A percentile compares a stretch with the other conserved stretches of the same genome.
phyloP scores from a whole-genome alignment of 2,329 filamentous ascomycete genomes.

The Aspergillus fumigatiaffinis region DNA sequence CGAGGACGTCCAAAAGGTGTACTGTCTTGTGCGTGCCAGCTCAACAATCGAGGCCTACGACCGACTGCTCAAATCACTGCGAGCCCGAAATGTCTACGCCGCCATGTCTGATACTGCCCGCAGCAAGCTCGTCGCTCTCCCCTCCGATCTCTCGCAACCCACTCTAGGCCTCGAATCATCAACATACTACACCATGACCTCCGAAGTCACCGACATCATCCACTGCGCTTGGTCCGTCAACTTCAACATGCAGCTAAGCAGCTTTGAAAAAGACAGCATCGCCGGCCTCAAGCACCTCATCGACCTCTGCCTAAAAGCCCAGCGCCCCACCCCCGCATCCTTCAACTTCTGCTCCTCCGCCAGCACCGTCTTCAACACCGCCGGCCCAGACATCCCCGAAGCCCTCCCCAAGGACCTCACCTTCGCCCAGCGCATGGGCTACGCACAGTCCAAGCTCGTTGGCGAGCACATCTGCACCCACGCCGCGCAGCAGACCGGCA shows the following conservation, averaged over 20 bases:
- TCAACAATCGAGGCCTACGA: constrained; percentile 39
- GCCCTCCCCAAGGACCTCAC: constrained; percentile 26
- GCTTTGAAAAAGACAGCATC: constrained; percentile 54
- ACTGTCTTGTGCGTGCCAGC: constrained; percentile 54
- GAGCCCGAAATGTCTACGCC: constrained; percentile 30
- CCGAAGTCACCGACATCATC: constrained; percentile 51
- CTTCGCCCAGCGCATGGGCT: constrained; percentile 43
- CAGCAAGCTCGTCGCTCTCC: constrained; percentile 46
- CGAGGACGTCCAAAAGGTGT: constrained; percentile 42
- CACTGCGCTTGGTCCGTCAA: constrained; percentile 65
- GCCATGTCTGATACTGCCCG: constrained; percentile 13
- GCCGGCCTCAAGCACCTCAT: constrained; percentile 45
- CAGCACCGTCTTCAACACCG: constrained; percentile 38
- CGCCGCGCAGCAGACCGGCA: constrained; percentile 13
- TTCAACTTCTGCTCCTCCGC: constrained; percentile 52
- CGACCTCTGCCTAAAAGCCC: constrained; percentile 32
- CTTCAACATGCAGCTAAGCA: constrained; percentile 55
- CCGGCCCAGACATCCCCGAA: constrained; percentile 30
- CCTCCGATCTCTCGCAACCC: constrained; percentile 45
- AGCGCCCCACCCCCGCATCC: constrained; percentile 29
- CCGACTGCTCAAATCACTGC: constrained; percentile 45
- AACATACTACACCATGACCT: constrained; percentile 40
- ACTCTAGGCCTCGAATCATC: constrained; percentile 47
- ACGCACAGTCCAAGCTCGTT: constrained; percentile 37
- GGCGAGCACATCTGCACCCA: constrained; percentile 29